A percentile compares a stretch with the other conserved stretches of the same genome.
Evolutionary conservation across 2,329 filamentous ascomycete genomes (phyloP).

Genomic region (Coniosporium tulheliwenetii): DNA sequence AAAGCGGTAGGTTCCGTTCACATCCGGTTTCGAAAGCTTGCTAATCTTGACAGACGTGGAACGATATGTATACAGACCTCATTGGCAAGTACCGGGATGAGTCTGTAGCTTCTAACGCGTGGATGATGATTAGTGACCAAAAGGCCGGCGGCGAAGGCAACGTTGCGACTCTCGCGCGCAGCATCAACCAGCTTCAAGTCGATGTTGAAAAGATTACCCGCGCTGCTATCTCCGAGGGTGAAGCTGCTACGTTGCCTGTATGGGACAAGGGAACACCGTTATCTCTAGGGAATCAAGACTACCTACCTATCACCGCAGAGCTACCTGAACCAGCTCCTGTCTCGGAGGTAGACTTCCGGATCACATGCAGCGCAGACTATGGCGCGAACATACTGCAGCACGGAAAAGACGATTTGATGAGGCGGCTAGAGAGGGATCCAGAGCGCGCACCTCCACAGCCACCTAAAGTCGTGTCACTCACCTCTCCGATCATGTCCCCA

Average conservation of each 20-base stretch:
- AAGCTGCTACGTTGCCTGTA: conserved; percentile 5
- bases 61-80: too few species aligned
- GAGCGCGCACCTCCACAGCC: conserved; percentile 6
- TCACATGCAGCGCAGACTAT: conserved; percentile 31
- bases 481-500: conserved; percentile 15
- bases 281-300: conserved; percentile 1
- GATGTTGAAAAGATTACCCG: too few species aligned
- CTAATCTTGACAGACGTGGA: too few species aligned
- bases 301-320: conserved; percentile 6
- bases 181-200: conserved; percentile 16
- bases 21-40: conserved; percentile 5
- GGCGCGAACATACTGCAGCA: conserved; percentile 32
- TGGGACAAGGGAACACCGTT: conserved; percentile 7
- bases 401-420: conserved; percentile 35
- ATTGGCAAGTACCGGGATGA: conserved; percentile 20
- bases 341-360: conserved; percentile 30
- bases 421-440: conserved; percentile 30
- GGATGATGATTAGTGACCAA: conserved; percentile 19
- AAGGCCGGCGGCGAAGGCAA: conserved; percentile 22
- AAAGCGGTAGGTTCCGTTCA: conserved; percentile 8
- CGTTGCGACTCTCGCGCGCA: conserved; percentile 21
- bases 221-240: too few species aligned
- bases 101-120: conserved; percentile 17
- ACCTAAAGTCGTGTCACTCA: conserved; percentile 3
- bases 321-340: conserved; percentile 5